A percentile compares a stretch with the other conserved stretches of the same genome.
Conservation (phyloP, 2,329 filamentous ascomycete species). For the Chaetomiaceae sp. region DNA sequence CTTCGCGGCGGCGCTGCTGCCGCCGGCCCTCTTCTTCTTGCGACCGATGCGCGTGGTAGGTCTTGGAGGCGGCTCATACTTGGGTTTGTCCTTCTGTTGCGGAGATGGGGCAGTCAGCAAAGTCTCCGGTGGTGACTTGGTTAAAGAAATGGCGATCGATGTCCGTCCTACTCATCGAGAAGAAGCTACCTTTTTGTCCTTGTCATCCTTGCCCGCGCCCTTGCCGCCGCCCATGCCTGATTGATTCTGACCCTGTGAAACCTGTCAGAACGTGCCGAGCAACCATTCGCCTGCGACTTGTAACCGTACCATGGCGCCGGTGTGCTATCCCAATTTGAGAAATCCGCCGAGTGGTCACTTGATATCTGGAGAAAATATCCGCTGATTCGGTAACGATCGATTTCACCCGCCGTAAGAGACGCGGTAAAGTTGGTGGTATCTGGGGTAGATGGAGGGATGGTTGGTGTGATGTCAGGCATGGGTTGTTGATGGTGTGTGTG, state of each 20-base stretch:
- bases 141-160: neutral
- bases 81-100: slow-evolving; percentile 93
- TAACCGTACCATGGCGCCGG: slow-evolving; percentile 29
- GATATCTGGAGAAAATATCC: neutral
- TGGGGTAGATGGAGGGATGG: too few species aligned
- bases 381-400: too few species aligned
- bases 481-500: too few species aligned
- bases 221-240: slow-evolving; percentile 80
- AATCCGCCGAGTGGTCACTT: neutral
- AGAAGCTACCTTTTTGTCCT: slow-evolving; percentile 89
- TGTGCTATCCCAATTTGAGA: slow-evolving; percentile 1
- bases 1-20: slow-evolving; percentile 91
- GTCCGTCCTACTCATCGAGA: neutral
- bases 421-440: too few species aligned
- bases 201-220: slow-evolving; percentile 70
- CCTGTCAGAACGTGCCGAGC: slow-evolving; percentile 17
- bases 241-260: slow-evolving; percentile 70
- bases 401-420: too few species aligned
- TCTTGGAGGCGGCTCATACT: slow-evolving; percentile 97
- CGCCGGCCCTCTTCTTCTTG: slow-evolving; percentile 96
- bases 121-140: neutral
- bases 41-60: slow-evolving; percentile 95
- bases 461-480: too few species aligned
- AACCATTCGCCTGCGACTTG: neutral
- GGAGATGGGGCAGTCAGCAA: slow-evolving; percentile 18